Evolutionary conservation across 257 asterid genomes (phyloP), one percentile per base, ranked within the genome.

Genomic region (Ocimum tenuiflorum): DNA sequence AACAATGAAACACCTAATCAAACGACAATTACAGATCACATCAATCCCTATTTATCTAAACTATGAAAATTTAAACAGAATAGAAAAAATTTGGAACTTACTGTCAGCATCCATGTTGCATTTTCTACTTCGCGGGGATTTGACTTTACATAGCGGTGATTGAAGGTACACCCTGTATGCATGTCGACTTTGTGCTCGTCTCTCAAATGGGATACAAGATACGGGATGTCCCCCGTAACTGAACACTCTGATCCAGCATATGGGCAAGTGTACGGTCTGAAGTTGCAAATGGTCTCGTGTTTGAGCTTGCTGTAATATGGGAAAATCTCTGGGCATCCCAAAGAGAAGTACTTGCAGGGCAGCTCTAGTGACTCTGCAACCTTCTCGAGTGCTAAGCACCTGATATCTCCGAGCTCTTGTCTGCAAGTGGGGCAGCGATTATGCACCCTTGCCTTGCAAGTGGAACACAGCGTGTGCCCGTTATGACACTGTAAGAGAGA

Each of bases 351-450:
- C 73, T 78, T 88, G 92, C 96, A 88, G 55, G 90, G 96, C 4
- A 88, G 76, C 48, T 86, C 92, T 4, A 88, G 81, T 2, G 95
- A 88, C 67, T 86, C 96, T 0, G 96, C 96, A 18, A 88, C 96
- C 68, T 88, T 86, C 65, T 88, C 96, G 55, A 88, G 72, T 11
- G 96, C 95, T 73, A 88, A 83, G 84, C 96, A 88, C 75, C 92
- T 75, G 60, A 88, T 88, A 64, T 88, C 95, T 17, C 96, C 96
- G 2, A 86, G 96, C 70, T 88, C 96, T 82, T 86, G 96, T 77
- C 95, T 80, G 75, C 96, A 86, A 3, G 96, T 88, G n/a, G 96
- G 96, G 67, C 96, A 86, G 67, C 91, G 68, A 33, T 88, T 88
- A 41, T 87, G 92, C 48, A 88, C 90, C 83, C 91, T 81, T 22